Base-by-base conservation (phyloP, 2,329 filamentous ascomycete genomes). In the Pleomassaria siparia region DNA sequence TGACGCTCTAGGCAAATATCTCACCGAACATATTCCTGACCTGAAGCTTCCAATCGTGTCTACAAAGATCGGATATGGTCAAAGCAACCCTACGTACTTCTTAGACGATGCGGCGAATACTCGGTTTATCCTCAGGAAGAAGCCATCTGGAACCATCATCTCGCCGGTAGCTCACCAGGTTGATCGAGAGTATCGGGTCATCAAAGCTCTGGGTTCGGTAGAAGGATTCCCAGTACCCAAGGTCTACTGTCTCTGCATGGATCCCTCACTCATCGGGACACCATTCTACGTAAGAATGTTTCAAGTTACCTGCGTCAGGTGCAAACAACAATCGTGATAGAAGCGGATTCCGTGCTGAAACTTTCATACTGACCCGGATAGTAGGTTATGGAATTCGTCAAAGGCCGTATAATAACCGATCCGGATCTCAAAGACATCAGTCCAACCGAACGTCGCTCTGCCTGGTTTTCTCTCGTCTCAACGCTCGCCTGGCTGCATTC, bases 71-170 rank as follows among this genome's bases (percentile, higher is more conserved):
- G 90, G 91, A 65, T 97, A 94, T 69, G 94, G 92, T 44, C 92
- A 97, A 74, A 96, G 90, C 51, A 97, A 97, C 69, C 92, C 94
- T 33, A 97, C 92, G 1, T 97, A 97, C 74, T 89, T 91, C 62
- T 79, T 97, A 62, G 94, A 85, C 15, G 84, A 85, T 50, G 54
- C 63, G 2, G 77, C 83, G 63, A 81, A 84, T 41, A 70, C 75
- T 54, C 82, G 85, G 64, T 96, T 85, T 71, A 94, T 97, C 24
- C 80, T 97, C 74, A 88, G 92, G 67, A 97, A 97, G 81, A 96
- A 96, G 74, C 94, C 92, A 0, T 89, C 91, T 4, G 92, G 92
- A 52, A 86, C 86, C 72, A 86, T 97, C 33, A 81, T 97, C 43
- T 95, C 90, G 62, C 90, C 90, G 72, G 91, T 92, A 2, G 94